Evolutionary conservation across 176 grass and related monocot species (phyloP), one percentile per base, ranked within the genome.

Genomic region (Pontederia paniculata): DNA sequence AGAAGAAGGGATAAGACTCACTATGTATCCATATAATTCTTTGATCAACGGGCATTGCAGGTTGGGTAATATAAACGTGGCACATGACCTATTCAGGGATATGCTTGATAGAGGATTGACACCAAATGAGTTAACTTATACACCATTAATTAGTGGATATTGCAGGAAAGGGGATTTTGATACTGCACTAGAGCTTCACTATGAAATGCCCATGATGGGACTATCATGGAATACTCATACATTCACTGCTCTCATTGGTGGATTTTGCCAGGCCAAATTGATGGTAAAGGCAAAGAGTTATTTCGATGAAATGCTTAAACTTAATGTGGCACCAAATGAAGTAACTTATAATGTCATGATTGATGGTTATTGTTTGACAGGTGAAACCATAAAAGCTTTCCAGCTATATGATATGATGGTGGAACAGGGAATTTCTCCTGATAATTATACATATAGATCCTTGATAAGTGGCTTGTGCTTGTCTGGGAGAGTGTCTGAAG

Each of bases 321-420:
- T 50, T 48, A 80, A 77, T 42, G 13, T 81, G 23, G 20, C 54
- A 19, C 88, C 80, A 61, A 94, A 87, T 65, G 70, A 83, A 55
- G 83, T 87, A 20, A 78, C 83, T 50, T 94, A 72, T 73, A 94
- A 94, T 87, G 76, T 87, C 49, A 83, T 94, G 77, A 83, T 94
- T 62, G 76, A 87, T 66, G 83, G 88, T n/a, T 78, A 74, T 54
- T 83, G 76, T 50, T 71, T 55, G 9, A 41, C 66, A 72, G 83
- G 83, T 8, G 67, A 87, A 73, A 58, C 64, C 17, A 75, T 25
- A 74, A 78, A 62, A 60, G 83, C 88, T 62, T 87, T 94, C 57
- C 73, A 78, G 60, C 67, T 88, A 55, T 81, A 80, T 76, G 88
- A 88, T 81, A 60, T 60, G 57, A 84, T 94, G 88, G 57, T 83